Percentiles rank a stretch among this genome's conserved stretches.
phyloP scores from a whole-genome alignment of 768 basidiomycete genomes.

The Kondoa malvinella region DNA sequence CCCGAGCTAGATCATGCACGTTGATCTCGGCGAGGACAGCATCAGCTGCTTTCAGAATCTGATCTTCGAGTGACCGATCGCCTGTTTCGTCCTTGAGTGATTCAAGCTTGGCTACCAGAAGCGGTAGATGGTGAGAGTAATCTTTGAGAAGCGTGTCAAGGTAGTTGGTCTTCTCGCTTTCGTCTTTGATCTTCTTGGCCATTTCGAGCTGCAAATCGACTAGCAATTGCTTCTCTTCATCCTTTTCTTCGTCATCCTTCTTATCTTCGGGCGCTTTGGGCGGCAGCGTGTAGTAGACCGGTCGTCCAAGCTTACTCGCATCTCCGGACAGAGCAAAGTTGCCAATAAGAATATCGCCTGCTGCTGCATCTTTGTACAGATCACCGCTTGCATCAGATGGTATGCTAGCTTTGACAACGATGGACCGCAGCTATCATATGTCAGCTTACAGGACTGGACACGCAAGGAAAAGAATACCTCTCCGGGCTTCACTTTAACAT shows the following conservation, averaged over 20 bases:
- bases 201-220: constrained; percentile 16
- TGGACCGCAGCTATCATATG: background rate
- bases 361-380: constrained; percentile 12
- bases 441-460: background rate
- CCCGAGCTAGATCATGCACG: constrained; percentile 8
- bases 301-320: background rate
- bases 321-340: constrained; percentile 1
- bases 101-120: constrained; percentile 13
- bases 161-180: constrained; percentile 12
- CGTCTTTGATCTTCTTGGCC: constrained; percentile 19
- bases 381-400: background rate
- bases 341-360: constrained; percentile 14
- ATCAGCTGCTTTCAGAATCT: constrained; percentile 7
- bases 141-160: constrained; percentile 6
- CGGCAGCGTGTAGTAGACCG: constrained; percentile 5
- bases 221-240: constrained; percentile 12
- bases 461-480: no score
- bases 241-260: constrained; percentile 2
- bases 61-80: constrained; percentile 5
- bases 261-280: constrained; percentile 5
- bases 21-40: constrained; percentile 4
- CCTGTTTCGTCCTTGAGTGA: background rate
- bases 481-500: constrained; percentile 7
- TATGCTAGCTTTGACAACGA: background rate
- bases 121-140: constrained; percentile 12